Conservation (phyloP, 2,329 filamentous ascomycete genomes). For the Pseudopyrenochaeta lycopersici region DNA sequence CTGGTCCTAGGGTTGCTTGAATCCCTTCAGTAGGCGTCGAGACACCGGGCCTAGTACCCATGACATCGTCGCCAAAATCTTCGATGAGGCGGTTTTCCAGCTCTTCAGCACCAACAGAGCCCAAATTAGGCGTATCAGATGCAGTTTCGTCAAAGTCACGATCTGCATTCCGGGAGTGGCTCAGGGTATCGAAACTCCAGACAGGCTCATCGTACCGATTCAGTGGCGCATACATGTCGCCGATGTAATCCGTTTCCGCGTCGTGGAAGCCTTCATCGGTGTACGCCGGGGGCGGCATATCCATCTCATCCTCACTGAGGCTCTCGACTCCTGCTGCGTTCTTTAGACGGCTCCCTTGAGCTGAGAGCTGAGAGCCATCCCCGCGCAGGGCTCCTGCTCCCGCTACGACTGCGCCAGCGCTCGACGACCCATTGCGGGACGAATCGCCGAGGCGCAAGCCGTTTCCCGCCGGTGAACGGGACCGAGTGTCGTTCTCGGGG, state of each 20-base stretch:
- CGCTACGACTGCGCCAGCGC: constrained; percentile 83
- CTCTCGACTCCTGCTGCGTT: constrained; percentile 47
- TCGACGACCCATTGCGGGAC: constrained; percentile 91
- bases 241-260: constrained; percentile 3
- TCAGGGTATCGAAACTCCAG: constrained; percentile 33
- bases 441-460: constrained; percentile 85
- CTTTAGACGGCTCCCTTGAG: constrained; percentile 43
- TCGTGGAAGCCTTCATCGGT: constrained; percentile 25
- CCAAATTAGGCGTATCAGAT: constrained; percentile 31
- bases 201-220: constrained; percentile 16
- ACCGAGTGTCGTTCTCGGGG: constrained; percentile 39
- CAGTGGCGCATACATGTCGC: constrained; percentile 15
- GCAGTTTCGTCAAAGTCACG: constrained; percentile 29
- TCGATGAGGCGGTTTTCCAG: constrained; percentile 30
- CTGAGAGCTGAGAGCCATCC: constrained; percentile 45
- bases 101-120: constrained; percentile 26
- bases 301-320: constrained; percentile 35
- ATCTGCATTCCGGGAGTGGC: constrained; percentile 1
- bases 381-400: constrained; percentile 54
- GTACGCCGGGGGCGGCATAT: constrained; percentile 30
- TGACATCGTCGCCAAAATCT: constrained; percentile 43
- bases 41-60: constrained; percentile 17
- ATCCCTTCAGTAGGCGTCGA: constrained; percentile 33
- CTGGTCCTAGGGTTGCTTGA: constrained; percentile 12
- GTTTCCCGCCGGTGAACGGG: constrained; percentile 74